Conservation (phyloP, 2,329 filamentous ascomycete genomes). For the Teratosphaeria zuluensis region DNA sequence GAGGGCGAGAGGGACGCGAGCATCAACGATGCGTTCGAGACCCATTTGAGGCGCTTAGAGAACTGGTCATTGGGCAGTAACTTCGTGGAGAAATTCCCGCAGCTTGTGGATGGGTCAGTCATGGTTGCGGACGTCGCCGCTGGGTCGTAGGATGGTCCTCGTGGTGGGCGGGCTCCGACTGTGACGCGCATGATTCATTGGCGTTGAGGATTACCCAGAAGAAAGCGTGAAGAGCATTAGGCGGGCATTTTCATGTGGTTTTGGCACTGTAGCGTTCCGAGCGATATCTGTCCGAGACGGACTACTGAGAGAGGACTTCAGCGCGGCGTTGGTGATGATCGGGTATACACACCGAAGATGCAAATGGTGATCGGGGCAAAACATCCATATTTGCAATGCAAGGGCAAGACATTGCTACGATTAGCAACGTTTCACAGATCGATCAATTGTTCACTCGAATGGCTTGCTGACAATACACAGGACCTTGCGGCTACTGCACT, state of each 20-base stretch:
- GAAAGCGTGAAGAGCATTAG: too few relatives aligned
- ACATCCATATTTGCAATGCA: too few relatives aligned
- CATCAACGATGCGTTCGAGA: slow-evolving; percentile 80
- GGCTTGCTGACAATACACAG: too few relatives aligned
- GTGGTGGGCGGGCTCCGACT: neutral
- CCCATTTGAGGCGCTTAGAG: slow-evolving; percentile 61
- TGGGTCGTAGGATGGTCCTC: neutral
- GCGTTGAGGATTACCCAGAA: neutral
- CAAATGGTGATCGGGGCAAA: too few relatives aligned
- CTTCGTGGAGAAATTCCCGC: slow-evolving; percentile 21
- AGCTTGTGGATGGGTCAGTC: slow-evolving; percentile 11
- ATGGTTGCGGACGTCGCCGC: neutral
- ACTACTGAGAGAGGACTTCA: neutral
- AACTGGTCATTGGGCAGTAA: slow-evolving; percentile 72
- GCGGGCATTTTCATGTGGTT: too few relatives aligned
- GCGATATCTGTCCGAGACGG: neutral
- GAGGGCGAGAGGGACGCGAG: slow-evolving; percentile 42
- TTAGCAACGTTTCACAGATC: too few relatives aligned
- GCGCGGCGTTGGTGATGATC: neutral
- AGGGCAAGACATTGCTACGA: too few relatives aligned
- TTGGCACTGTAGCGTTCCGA: neutral
- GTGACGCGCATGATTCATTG: neutral
- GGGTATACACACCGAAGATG: too few relatives aligned
- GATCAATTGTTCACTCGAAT: too few relatives aligned
- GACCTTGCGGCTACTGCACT: too few relatives aligned